phyloP scores from a whole-genome alignment of 2,329 filamentous ascomycete genomes.

The Ascochyta fabae region DNA sequence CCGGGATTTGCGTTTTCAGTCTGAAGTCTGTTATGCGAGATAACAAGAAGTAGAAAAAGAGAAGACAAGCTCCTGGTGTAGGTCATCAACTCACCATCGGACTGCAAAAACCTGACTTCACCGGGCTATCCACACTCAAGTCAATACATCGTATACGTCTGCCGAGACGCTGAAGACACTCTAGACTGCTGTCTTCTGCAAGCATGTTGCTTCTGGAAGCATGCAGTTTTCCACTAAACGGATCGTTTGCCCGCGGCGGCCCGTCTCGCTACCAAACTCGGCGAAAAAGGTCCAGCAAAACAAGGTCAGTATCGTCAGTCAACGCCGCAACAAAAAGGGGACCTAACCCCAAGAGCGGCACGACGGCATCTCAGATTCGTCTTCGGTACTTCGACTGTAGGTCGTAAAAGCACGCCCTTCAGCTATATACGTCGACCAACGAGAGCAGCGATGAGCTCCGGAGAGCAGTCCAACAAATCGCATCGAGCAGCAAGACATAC shows the following conservation, averaged over 20 bases:
- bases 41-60: neutral
- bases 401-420: neutral
- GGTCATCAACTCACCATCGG: neutral
- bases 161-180: neutral
- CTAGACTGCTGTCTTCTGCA: neutral
- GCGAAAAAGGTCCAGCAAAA: neutral
- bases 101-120: neutral
- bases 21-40: neutral
- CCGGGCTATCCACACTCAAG: neutral
- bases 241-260: neutral
- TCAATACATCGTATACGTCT: neutral
- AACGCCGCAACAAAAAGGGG: neutral
- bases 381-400: neutral
- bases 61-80: neutral
- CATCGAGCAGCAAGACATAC: slow-evolving; percentile 1
- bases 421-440: neutral
- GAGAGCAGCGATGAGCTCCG: neutral
- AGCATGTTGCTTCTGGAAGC: neutral
- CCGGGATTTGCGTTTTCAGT: neutral
- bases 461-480: neutral
- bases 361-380: neutral
- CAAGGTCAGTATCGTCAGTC: neutral
- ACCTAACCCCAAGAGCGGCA: neutral
- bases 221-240: neutral
- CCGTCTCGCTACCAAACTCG: slow-evolving; percentile 1